phyloP scores from a whole-genome alignment of 192 early-diverging fungal genomes.

The Backusella sp. region DNA sequence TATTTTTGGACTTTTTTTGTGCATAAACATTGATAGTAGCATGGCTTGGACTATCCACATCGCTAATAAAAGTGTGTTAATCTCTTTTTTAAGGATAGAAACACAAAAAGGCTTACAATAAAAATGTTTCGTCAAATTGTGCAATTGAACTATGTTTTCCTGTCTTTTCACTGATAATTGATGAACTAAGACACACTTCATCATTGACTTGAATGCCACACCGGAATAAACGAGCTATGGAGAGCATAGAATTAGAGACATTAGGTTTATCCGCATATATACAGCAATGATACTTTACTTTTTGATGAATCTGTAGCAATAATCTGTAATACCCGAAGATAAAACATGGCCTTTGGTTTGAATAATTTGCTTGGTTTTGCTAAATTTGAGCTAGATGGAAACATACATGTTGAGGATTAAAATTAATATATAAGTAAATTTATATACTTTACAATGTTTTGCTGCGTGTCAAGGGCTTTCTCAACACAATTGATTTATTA shows the following conservation, averaged over 20 bases:
- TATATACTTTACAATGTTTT: conserved; percentile 5
- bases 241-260: background rate
- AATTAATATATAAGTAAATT: background rate
- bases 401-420: background rate
- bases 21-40: conserved; percentile 25
- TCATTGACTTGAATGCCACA: conserved; percentile 27
- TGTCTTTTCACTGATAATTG: conserved; percentile 18
- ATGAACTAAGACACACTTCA: conserved; percentile 23
- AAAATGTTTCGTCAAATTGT: conserved; percentile 35
- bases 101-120: conserved; percentile 26
- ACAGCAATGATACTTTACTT: conserved; percentile 8
- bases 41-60: conserved; percentile 22
- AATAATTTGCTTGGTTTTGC: background rate
- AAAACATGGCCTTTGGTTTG: conserved; percentile 35
- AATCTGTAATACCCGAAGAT: conserved; percentile 32
- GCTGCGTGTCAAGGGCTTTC: conserved; percentile 13
- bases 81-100: background rate
- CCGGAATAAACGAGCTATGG: conserved; percentile 20
- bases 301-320: conserved; percentile 31
- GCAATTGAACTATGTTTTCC: conserved; percentile 30
- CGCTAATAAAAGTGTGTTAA: conserved; percentile 3
- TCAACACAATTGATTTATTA: conserved; percentile 5
- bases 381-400: background rate
- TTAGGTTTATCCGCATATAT: background rate
- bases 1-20: conserved; percentile 7